Percentiles rank a stretch among this genome's conserved stretches.
These are phyloP conservation scores for Dorcoceras hygrometricum DNA, from an alignment of 257 asterid genomes.

Conservation along the genomic window DNA sequence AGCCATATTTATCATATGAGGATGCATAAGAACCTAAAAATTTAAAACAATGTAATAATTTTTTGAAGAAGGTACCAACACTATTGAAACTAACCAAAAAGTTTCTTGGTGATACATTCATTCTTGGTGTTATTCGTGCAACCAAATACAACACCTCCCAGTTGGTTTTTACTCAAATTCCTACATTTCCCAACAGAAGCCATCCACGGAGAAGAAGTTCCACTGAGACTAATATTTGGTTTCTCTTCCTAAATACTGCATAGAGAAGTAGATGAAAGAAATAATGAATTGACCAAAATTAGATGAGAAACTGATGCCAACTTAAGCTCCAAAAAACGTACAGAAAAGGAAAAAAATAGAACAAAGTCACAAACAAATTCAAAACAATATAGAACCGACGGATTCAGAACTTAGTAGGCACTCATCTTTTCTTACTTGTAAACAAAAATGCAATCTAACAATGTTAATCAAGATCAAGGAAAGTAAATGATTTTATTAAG, in stretches of 20 bases:
- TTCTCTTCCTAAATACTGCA: slow-evolving; percentile 48
- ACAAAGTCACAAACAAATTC: background rate
- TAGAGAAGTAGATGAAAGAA: slow-evolving; percentile 24
- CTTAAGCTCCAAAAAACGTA: background rate
- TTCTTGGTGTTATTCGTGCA: slow-evolving; percentile 39
- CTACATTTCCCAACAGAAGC: slow-evolving; percentile 22
- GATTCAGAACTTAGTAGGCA: background rate
- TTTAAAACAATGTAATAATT: background rate
- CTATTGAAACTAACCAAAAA: slow-evolving; percentile 43
- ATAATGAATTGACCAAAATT: slow-evolving; percentile 20
- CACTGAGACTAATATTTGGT: slow-evolving; percentile 25
- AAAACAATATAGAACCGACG: background rate
- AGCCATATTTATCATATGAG: slow-evolving; percentile 15
- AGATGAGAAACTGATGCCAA: slow-evolving; percentile 4
- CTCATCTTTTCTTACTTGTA: background rate
- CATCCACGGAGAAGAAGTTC: slow-evolving; percentile 23
- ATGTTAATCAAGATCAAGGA: background rate
- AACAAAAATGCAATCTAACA: background rate
- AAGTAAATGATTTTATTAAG: background rate
- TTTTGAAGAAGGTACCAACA: slow-evolving; percentile 6
- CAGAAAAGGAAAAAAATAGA: background rate
- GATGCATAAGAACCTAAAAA: slow-evolving; percentile 12
- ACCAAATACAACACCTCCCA: slow-evolving; percentile 57
- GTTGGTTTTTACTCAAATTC: slow-evolving; percentile 40
- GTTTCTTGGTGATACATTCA: slow-evolving; percentile 43